Conservation (phyloP, 306 rosid genomes). For the Cicer yamashitae region DNA sequence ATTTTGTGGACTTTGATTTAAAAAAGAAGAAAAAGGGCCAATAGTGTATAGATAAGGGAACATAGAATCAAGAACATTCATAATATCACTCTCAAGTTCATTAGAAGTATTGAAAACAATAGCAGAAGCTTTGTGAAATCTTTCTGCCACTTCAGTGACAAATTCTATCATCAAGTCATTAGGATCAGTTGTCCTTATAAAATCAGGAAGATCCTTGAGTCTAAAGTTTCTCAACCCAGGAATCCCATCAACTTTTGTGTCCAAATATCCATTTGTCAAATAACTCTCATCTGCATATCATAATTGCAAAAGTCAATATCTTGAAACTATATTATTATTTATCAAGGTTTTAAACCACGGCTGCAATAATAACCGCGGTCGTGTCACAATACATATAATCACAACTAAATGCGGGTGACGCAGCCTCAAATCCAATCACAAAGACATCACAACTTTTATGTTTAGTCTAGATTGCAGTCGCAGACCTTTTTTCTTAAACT, state of each 20-base stretch:
- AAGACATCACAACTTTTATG: background rate
- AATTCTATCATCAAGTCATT: slow-evolving; percentile 10
- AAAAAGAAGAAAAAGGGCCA: slow-evolving; percentile 23
- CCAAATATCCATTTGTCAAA: slow-evolving; percentile 36
- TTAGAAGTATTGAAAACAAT: slow-evolving; percentile 34
- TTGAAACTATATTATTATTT: background rate
- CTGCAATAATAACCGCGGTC: too few species aligned
- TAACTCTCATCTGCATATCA: slow-evolving; percentile 43
- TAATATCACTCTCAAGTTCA: slow-evolving; percentile 24
- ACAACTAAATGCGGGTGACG: too few species aligned
- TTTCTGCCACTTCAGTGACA: background rate
- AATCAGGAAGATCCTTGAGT: slow-evolving; percentile 13
- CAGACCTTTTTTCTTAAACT: background rate
- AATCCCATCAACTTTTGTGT: slow-evolving; percentile 40
- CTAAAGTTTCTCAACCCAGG: slow-evolving; percentile 30
- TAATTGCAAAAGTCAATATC: background rate
- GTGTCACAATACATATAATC: too few species aligned
- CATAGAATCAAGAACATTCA: slow-evolving; percentile 22
- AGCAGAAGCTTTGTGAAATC: slow-evolving; percentile 16
- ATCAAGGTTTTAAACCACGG: too few species aligned
- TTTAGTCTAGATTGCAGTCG: background rate
- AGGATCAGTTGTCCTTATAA: slow-evolving; percentile 35
- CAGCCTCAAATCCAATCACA: background rate
- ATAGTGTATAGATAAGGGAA: slow-evolving; percentile 2
- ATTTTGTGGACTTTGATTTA: background rate